Conservation (phyloP, 345 rosid genomes). For the Salix caprea region DNA sequence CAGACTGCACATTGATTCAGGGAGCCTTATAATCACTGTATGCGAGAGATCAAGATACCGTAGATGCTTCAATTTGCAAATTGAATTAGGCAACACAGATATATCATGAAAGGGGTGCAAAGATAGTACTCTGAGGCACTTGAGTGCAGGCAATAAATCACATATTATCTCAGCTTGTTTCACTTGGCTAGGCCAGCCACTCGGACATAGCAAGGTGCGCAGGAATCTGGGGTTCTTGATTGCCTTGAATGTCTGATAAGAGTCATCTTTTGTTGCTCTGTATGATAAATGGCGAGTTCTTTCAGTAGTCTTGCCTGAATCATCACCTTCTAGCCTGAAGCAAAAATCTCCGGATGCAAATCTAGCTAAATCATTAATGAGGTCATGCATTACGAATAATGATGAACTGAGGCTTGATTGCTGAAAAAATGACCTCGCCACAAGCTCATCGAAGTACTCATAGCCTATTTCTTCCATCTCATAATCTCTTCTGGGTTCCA, state of each 20-base stretch:
- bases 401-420: no score
- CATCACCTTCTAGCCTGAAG: neutral
- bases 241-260: neutral
- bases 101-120: neutral
- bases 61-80: constrained; percentile 3
- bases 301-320: neutral
- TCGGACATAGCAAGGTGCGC: neutral
- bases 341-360: constrained; percentile 13
- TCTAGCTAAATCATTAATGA: constrained; percentile 14
- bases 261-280: neutral
- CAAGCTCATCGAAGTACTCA: constrained; percentile 12
- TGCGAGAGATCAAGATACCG: neutral
- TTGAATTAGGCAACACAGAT: neutral
- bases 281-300: neutral
- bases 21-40: neutral
- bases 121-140: neutral
- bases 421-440: constrained; percentile 13
- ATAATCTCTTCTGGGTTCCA: neutral
- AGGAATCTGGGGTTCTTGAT: neutral
- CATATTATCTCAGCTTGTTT: neutral
- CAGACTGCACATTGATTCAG: constrained; percentile 1
- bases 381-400: constrained; percentile 9
- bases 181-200: no score
- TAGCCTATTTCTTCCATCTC: constrained; percentile 6
- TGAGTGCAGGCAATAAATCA: neutral